A percentile compares a stretch with the other conserved stretches of the same genome.
phyloP scores from a whole-genome alignment of 2,329 filamentous ascomycete species.

The Fusarium sp. region DNA sequence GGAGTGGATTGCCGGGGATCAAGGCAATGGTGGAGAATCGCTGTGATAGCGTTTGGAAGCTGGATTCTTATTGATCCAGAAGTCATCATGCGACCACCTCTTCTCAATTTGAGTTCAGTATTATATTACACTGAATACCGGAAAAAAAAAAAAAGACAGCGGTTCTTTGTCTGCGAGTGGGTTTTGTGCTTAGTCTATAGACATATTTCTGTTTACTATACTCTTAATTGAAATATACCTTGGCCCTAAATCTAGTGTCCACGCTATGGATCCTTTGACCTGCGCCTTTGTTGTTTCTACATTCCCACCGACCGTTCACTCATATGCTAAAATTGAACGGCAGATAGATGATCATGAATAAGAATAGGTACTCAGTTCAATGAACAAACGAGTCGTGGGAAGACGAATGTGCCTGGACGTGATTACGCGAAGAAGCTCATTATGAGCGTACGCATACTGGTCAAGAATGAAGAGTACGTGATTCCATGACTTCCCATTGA shows the following conservation, averaged over 20 bases:
- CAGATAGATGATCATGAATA: too few species aligned
- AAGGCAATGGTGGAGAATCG: not conserved
- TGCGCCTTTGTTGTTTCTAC: too few species aligned
- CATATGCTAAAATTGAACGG: not conserved
- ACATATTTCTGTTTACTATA: accelerated
- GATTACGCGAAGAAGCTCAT: not conserved
- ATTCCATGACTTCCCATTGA: not conserved
- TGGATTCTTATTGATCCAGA: not conserved
- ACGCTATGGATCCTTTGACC: not conserved
- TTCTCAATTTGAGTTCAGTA: not conserved
- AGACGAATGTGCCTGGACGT: not conserved
- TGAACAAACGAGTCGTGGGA: too few species aligned
- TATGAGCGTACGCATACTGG: not conserved
- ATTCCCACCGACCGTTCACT: not conserved
- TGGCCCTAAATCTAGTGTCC: not conserved
- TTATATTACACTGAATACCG: not conserved
- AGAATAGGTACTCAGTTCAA: too few species aligned
- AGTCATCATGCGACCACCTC: not conserved
- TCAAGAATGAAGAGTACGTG: not conserved
- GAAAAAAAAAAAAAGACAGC: not conserved
- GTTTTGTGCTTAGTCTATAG: not conserved
- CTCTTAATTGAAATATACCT: not conserved
- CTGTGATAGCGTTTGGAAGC: not conserved
- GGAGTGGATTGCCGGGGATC: not conserved
- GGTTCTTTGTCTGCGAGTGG: not conserved